Base-by-base conservation (phyloP, 2,329 filamentous ascomycete genomes). In the Penicillium rolfsii region DNA sequence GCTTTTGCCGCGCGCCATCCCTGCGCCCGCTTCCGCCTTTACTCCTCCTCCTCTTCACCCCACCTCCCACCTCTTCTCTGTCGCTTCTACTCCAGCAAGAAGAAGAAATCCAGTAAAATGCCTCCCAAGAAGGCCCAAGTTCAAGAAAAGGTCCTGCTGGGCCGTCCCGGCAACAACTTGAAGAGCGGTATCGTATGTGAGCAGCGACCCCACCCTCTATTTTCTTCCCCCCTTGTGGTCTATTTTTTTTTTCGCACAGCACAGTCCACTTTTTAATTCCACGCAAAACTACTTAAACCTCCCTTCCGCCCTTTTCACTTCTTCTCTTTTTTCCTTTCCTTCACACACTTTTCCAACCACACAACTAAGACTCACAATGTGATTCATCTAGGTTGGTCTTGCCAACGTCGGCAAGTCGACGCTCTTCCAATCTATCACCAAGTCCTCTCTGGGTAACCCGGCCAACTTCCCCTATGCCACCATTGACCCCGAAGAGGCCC, bases 321-420 rank as follows among this genome's bases (percentile, higher is more conserved):
- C 41, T 52, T 58, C 57, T 60, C 69, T 64, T 61, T 46, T 63
- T 63, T 52, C 57, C 62, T 49, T 61, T 59, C 58, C 53, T 61
- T 36, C 57, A 66, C 43, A 46, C 16, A 30, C 9, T 14, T 36
- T 36, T 5, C 24, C 45, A 46, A 61, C 41, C 46, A 43, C 46
- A 58, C 38, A 52, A 16, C 45, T 36, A 45, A 33, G 49, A 55
- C 67, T 67, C 53, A 66, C 64, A 46, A 67, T 70, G 61, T 50
- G 53, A 56, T 46, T 30, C 38, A 56, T 63, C 57, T 78, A 97
- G 93, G 93, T 99, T 80, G 95, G 95, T 82, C 89, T 99, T 74
- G 95, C 95, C 80, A 99, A 99, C 81, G 96, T 99, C 72, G 95
- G 95, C 80, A 99, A 99, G 84, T 99, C 95, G 69, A 99, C 96